Evolutionary conservation across 805 yeast genomes (phyloP), one percentile per base, ranked within the genome.

Genomic region (Nakazawaea molendinolei): DNA sequence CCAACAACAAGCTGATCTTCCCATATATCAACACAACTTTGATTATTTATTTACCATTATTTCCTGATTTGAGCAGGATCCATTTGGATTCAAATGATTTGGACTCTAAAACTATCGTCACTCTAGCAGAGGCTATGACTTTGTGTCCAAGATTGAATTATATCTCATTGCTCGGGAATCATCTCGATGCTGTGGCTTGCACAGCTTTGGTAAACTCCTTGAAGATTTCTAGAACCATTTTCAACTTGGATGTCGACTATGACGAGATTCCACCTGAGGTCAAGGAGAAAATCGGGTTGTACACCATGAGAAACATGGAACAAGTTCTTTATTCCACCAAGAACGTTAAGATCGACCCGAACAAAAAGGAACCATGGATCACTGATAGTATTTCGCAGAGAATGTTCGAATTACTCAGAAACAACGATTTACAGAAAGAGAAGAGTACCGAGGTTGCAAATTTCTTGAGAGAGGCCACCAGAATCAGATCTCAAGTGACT

Each of bases 221-320:
- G n/a, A 75, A 76, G 49, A 66, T 71, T 36, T 74, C 87, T 0
- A 67, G 68, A 17, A 68, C 79, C n/a, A 60, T 89, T 31, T 72
- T 77, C 34, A 74, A 78, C 12, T 57, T 86, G 26, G 92, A 82
- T 45, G 64, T 84, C 34, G 89, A 84, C 47, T 68, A 68, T 39
- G 77, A 68, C 15, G 57, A 65, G 15, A 67, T 84, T 45, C 79
- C 89, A 9, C 73, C 70, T 36, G 63, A 69, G 33, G 68, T 80
- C 44, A 76, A 74, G 48, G 83, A 86, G 28, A 72, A 78, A 48
- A 72, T 87, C 40, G 92, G 94, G 1, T 67, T 84, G 29, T 78
- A 82, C 47, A 73, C 92, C 32, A 79, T 89, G 79, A 72, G 81
- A 48, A 89, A 89, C 55, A 79, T 87, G 80, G 86, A 81, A 47